These are phyloP conservation scores for Hamamelis virginiana DNA, from an alignment of 164 flowering plant genomes.

Conservation along the genomic window DNA sequence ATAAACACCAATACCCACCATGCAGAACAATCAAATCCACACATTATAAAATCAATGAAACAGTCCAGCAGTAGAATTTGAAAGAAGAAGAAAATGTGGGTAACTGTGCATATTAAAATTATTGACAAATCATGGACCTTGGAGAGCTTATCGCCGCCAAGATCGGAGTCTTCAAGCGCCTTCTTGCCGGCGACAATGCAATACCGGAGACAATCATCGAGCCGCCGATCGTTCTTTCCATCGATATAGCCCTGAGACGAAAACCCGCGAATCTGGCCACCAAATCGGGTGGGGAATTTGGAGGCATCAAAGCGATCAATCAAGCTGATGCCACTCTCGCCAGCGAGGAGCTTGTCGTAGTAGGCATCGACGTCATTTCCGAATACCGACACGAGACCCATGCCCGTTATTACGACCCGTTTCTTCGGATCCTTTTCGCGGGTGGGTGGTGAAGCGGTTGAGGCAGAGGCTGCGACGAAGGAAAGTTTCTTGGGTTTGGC, in stretches of 20 bases:
- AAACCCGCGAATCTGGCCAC: conserved; percentile 87
- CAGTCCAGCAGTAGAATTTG: background rate
- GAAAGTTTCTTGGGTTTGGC: conserved; percentile 17
- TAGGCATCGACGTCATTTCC: conserved; percentile 76
- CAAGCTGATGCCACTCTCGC: conserved; percentile 65
- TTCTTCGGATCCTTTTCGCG: conserved; percentile 68
- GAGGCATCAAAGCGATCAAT: conserved; percentile 90
- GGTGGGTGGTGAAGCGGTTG: conserved; percentile 41
- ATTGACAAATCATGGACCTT: conserved; percentile 35
- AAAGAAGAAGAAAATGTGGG: background rate
- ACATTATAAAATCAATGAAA: background rate
- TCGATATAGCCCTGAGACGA: conserved; percentile 72
- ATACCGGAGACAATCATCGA: conserved; percentile 82
- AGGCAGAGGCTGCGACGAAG: conserved; percentile 23
- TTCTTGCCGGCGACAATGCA: conserved; percentile 89
- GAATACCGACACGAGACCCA: conserved; percentile 73
- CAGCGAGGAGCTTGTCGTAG: conserved; percentile 64
- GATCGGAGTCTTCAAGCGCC: conserved; percentile 75
- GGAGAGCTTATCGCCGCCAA: conserved; percentile 47
- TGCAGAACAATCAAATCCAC: background rate
- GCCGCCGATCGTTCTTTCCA: conserved; percentile 81
- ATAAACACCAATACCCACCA: too few species aligned
- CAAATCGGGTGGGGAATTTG: conserved; percentile 88
- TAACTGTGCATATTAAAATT: background rate
- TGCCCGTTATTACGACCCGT: conserved; percentile 65